Base-by-base conservation (phyloP, 805 yeast species). In the Lachancea quebecensis region DNA sequence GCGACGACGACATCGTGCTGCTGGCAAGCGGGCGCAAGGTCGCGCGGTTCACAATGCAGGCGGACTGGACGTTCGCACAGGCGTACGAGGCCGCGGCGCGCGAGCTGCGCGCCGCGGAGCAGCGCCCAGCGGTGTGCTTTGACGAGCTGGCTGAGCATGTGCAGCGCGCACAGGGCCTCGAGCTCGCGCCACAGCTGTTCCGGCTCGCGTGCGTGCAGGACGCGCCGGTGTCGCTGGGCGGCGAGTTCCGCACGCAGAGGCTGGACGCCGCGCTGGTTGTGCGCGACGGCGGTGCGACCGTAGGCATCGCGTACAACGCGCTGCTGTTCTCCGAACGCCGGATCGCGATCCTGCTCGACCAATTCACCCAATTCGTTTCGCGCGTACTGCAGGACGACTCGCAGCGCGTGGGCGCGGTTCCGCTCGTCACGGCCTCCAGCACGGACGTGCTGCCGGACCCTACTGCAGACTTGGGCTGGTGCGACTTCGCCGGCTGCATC, bases 1-100 rank as follows among this genome's bases (percentile, higher is more conserved):
- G 97, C 18, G 98, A 91, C 62, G 97, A 91, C 53, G 97, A 91
- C 57, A 81, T 93, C 41, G 81, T 84, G n/a, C 68, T 91, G 49
- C 89, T 82, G 53, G 64, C 74, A 21, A 54, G 66, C 2, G 64
- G 64, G 5, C 59, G 67, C 35, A 66, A 69, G 52, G 80, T 86
- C 14, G 60, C 87, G 25, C 74, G 96, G 57, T 68, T 85, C 38
- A 69, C 69, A 30, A 68, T 88, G 35, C 74, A 77, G 42, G 78
- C 85, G 30, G 65, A 69, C 8, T 59, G 70, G 58, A 58, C 80
- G 0, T 85, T 89, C 54, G 48, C 54, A 1, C 77, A 80, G 34
- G 67, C 90, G 42, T 65, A 74, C 35, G 61, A 66, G 9, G 41
- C 42, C 5, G 65, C 71, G 14, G 75, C 80, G 10, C 54, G 65